Percentiles rank a stretch among this genome's conserved stretches.
Conservation (phyloP, 2,329 filamentous ascomycete species). For the Stemphylium vesicarium region DNA sequence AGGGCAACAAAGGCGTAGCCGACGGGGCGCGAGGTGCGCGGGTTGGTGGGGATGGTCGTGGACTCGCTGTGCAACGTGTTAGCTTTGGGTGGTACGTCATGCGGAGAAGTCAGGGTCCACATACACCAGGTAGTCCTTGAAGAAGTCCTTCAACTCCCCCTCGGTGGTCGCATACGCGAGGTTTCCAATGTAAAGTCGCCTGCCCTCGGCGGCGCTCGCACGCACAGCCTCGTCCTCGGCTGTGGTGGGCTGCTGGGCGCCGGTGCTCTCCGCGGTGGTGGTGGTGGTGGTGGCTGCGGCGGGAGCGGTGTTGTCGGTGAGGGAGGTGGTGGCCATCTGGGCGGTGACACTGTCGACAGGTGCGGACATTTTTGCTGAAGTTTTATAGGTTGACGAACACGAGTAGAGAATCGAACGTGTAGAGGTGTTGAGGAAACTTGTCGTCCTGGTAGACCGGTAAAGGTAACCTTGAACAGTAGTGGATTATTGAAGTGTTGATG, state of each 20-base stretch:
- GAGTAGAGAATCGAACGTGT: slow-evolving; percentile 49
- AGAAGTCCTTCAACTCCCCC: slow-evolving; percentile 99
- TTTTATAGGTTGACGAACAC: slow-evolving; percentile 61
- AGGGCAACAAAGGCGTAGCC: slow-evolving; percentile 99
- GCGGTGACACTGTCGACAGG: slow-evolving; percentile 78
- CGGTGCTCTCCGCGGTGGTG: slow-evolving; percentile 55
- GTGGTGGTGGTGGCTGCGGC: slow-evolving; percentile 16
- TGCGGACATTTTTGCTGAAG: slow-evolving; percentile 79
- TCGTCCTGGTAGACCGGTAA: slow-evolving; percentile 51
- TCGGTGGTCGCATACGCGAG: slow-evolving; percentile 99
- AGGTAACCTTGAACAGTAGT: slow-evolving; percentile 50
- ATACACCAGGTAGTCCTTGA: slow-evolving; percentile 99
- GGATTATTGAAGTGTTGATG: slow-evolving; percentile 36
- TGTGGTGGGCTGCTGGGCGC: slow-evolving; percentile 69
- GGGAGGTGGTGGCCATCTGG: slow-evolving; percentile 69
- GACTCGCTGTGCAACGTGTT: slow-evolving; percentile 73
- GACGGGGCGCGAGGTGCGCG: slow-evolving; percentile 96
- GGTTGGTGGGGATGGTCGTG: slow-evolving; percentile 99
- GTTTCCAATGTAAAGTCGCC: slow-evolving; percentile 99
- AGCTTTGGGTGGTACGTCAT: slow-evolving; percentile 23
- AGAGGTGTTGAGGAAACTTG: slow-evolving; percentile 51
- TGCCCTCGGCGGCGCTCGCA: slow-evolving; percentile 96
- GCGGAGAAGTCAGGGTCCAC: slow-evolving; percentile 53
- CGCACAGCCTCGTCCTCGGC: slow-evolving; percentile 88
- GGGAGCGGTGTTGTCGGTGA: slow-evolving; percentile 57